Evolutionary conservation across 1,139 yeast genomes (phyloP).

Genomic region (Spathaspora sp.): DNA sequence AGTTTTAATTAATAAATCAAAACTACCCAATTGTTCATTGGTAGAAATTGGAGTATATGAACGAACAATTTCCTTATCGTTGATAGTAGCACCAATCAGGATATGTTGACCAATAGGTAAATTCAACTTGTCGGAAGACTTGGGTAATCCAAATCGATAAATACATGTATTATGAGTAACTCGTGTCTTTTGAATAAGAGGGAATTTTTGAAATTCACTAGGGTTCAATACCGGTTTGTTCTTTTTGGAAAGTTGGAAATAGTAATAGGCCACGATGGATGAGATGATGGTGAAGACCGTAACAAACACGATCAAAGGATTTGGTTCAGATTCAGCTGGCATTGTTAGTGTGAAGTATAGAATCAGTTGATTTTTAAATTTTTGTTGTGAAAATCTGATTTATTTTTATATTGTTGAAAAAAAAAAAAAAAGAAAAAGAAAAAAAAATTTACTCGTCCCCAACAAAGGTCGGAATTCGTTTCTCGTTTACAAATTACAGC

Average conservation of each 20-base stretch:
- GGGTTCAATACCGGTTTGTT: slow-evolving; percentile 59
- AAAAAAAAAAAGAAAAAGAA: not conserved
- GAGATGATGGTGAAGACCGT: slow-evolving; percentile 45
- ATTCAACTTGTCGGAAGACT: slow-evolving; percentile 72
- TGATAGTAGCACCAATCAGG: slow-evolving; percentile 62
- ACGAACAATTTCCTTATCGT: slow-evolving; percentile 81
- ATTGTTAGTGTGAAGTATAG: not conserved
- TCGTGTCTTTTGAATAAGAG: slow-evolving; percentile 74
- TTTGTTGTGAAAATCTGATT: not conserved
- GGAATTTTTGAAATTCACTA: slow-evolving; percentile 75
- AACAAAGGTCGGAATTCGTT: slow-evolving; percentile 1
- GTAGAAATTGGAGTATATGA: slow-evolving; percentile 94
- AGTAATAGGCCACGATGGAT: slow-evolving; percentile 38
- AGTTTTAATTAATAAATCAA: slow-evolving; percentile 88
- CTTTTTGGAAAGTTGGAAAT: slow-evolving; percentile 34
- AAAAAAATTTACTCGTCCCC: not conserved
- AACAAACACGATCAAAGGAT: slow-evolving; percentile 37
- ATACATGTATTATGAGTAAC: slow-evolving; percentile 82
- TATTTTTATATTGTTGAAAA: not conserved
- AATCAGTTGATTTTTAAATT: not conserved
- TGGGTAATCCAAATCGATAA: slow-evolving; percentile 83
- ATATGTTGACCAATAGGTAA: slow-evolving; percentile 96
- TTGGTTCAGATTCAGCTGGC: slow-evolving; percentile 27
- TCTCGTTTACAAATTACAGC: not conserved
- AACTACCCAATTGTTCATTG: slow-evolving; percentile 82